Base-by-base conservation (phyloP, 1,284 basidiomycete species). In the Hemileia vastatrix region DNA sequence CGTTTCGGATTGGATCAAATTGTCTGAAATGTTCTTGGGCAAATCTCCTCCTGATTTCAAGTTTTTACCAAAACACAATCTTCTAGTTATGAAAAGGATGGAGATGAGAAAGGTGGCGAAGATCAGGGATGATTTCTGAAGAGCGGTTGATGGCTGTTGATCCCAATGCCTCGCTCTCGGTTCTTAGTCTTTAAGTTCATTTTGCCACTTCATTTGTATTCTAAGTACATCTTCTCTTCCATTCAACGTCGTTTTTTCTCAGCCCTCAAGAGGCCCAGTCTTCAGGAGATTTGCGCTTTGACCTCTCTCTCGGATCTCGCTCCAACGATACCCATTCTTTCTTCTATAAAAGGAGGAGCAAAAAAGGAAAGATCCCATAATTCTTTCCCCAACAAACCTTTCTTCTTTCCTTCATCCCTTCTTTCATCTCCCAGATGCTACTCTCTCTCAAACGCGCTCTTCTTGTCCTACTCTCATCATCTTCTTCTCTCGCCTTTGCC, bases 1-100 rank as follows among this genome's bases (percentile, higher is more conserved):
- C 71, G 85, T 86, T 66, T 79, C 82, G n/a, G 91, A 96, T 75
- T 98, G 94, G 94, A 87, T 96, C 58, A 89, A 85, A 77, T 85
- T 98, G 36, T 88, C 87, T 0, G 91, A 95, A 76, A 93, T 96
- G 88, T 97, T 90, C 83, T 80, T 87, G 13, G 88, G 88, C 1
- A 83, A 82, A 49, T 80, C 81, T 1, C 86, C 85, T 0, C 83
- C 84, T 24, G 78, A 79, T 36, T 86, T 84, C 80, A 76, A 78
- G 4, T 90, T 89, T 76, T 79, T 80, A 6, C 86, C 86, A 1
- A 87, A 87, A 72, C 85, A 87, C 75, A 86, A 84, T n/a, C n/a
- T n/a, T n/a, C n/a, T n/a, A n/a, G n/a, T 75, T 84, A 83, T 64
- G 86, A 85, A 67, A 78, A 83, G 0, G 80, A 81, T 67, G 82